A percentile compares a stretch with the other conserved stretches of the same genome.
Conservation (phyloP, 305 asterid genomes). For the Withania somnifera region DNA sequence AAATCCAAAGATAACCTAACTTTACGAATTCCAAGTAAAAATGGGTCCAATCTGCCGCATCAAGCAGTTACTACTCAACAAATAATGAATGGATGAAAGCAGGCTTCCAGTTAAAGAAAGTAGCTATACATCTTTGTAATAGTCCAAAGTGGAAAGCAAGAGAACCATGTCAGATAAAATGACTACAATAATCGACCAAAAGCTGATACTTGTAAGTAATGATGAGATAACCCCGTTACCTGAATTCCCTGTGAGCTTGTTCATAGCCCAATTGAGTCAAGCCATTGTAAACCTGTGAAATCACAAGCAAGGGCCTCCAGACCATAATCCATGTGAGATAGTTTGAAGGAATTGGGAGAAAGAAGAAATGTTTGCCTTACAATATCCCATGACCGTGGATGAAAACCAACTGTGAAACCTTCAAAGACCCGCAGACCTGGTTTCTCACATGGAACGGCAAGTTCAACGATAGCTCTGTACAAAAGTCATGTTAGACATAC, state of each 20-base stretch:
- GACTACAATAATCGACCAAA: background rate
- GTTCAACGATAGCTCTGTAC: constrained; percentile 49
- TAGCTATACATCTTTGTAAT: background rate
- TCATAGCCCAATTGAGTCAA: constrained; percentile 89
- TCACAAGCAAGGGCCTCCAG: constrained; percentile 8
- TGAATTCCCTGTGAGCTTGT: constrained; percentile 56
- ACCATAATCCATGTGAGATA: constrained; percentile 9
- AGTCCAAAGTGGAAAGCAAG: background rate
- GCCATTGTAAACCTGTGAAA: constrained; percentile 75
- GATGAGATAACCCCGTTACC: constrained; percentile 29
- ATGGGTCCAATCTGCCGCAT: no score
- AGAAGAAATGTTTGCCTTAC: constrained; percentile 26
- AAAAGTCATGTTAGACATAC: background rate
- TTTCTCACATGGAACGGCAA: constrained; percentile 80
- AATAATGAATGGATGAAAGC: background rate
- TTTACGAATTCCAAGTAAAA: no score
- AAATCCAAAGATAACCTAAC: no score
- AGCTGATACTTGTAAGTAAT: background rate
- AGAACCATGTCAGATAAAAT: background rate
- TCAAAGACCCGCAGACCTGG: constrained; percentile 75
- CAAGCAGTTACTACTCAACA: background rate
- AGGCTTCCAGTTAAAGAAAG: background rate
- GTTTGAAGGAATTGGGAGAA: background rate
- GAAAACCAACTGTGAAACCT: constrained; percentile 94
- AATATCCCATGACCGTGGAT: constrained; percentile 89